Conservation (phyloP, 2,329 filamentous ascomycete species). For the Coniochaeta sp. region DNA sequence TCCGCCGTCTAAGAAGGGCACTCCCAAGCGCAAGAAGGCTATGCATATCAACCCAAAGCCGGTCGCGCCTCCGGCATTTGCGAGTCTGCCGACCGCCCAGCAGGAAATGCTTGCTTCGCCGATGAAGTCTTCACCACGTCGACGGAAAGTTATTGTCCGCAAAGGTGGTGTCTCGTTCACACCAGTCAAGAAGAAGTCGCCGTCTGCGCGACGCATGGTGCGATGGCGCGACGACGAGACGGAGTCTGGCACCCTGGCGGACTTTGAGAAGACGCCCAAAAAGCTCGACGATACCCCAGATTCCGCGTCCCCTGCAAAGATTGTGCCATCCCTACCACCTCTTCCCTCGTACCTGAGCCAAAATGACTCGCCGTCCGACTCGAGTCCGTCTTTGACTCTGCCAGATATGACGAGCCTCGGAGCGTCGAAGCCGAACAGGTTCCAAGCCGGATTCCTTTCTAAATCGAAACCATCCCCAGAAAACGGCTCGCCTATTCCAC, state of each 20-base stretch:
- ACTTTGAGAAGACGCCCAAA: constrained; percentile 86
- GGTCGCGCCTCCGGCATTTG: constrained; percentile 34
- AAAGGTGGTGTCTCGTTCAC: constrained; percentile 71
- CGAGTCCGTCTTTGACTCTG: constrained; percentile 52
- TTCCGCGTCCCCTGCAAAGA: constrained; percentile 40
- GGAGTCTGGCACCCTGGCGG: constrained; percentile 70
- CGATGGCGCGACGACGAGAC: constrained; percentile 86
- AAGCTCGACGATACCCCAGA: constrained; percentile 54
- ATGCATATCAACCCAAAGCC: constrained; percentile 30
- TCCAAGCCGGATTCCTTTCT: constrained; percentile 82
- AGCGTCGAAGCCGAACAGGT: constrained; percentile 59
- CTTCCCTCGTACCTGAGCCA: constrained; percentile 46
- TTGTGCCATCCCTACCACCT: constrained; percentile 32
- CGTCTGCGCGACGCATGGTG: constrained; percentile 65
- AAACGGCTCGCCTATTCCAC: constrained; percentile 56
- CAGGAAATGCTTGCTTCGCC: constrained; percentile 50
- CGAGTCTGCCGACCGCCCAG: constrained; percentile 20
- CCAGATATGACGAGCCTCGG: constrained; percentile 30
- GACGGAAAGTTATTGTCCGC: constrained; percentile 59
- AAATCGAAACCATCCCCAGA: constrained; percentile 35
- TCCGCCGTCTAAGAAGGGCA: constrained; percentile 63
- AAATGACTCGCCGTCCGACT: constrained; percentile 45
- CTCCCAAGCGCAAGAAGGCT: constrained; percentile 65
- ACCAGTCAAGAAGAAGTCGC: constrained; percentile 67
- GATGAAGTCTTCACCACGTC: constrained; percentile 70